Conservation (phyloP, 2,329 filamentous ascomycete genomes). For the Xylariaceae sp. region DNA sequence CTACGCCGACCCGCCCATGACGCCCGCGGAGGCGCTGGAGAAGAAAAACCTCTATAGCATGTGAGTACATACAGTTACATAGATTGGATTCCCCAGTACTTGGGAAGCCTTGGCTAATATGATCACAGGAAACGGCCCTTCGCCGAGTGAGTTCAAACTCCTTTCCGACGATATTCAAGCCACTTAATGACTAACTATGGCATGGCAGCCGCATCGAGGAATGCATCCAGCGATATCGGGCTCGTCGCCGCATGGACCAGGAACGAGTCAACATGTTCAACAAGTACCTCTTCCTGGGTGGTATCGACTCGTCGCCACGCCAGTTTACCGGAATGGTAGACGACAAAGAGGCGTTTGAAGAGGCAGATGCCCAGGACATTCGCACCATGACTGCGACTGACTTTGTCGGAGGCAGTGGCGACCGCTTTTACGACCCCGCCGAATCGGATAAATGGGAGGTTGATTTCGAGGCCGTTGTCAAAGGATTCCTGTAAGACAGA, state of each 20-base stretch:
- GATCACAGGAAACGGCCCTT: slow-evolving; percentile 45
- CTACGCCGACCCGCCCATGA: slow-evolving; percentile 74
- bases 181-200: no score
- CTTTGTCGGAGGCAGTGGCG: slow-evolving; percentile 43
- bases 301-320: slow-evolving; percentile 56
- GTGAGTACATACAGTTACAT: no score
- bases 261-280: slow-evolving; percentile 62
- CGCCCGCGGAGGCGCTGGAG: slow-evolving; percentile 63
- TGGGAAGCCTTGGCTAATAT: slow-evolving; percentile 5
- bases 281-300: slow-evolving; percentile 78
- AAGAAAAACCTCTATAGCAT: slow-evolving; percentile 58
- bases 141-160: slow-evolving; percentile 50
- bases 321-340: slow-evolving; percentile 58
- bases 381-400: slow-evolving; percentile 60
- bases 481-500: slow-evolving; percentile 66
- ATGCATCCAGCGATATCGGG: slow-evolving; percentile 76
- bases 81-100: no score
- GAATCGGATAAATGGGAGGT: slow-evolving; percentile 61
- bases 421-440: slow-evolving; percentile 46
- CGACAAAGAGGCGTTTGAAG: slow-evolving; percentile 44
- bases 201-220: slow-evolving; percentile 70
- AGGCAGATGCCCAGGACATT: slow-evolving; percentile 58
- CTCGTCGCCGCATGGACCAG: slow-evolving; percentile 66
- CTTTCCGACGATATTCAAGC: no score
- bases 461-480: slow-evolving; percentile 72